Percentiles rank a stretch among this genome's conserved stretches.
Conservation (phyloP, 2,329 filamentous ascomycete genomes). For the Tolypocladium cylindrosporum region DNA sequence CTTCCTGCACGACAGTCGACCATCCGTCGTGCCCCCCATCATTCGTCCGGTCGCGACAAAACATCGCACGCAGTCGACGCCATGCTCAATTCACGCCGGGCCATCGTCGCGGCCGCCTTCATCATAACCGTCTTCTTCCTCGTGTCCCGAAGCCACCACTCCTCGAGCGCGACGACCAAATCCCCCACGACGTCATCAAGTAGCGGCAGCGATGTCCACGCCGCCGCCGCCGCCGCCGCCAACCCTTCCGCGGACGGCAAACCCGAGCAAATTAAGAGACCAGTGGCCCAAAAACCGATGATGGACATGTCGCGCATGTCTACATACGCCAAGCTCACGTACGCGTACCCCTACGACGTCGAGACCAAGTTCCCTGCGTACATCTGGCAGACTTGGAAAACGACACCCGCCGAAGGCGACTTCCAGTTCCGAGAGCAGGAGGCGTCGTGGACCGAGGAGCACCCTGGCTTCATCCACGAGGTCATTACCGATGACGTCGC, state of each 20-base stretch:
- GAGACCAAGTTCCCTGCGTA: constrained; percentile 87
- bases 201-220: constrained; percentile 10
- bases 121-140: constrained; percentile 60
- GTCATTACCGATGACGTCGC: constrained; percentile 90
- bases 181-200: not conserved
- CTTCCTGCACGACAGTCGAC: not conserved
- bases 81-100: constrained; percentile 75
- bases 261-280: constrained; percentile 8
- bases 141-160: constrained; percentile 49
- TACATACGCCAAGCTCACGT: constrained; percentile 71
- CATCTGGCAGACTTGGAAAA: constrained; percentile 99
- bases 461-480: constrained; percentile 91
- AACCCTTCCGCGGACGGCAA: not conserved
- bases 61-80: constrained; percentile 2
- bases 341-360: constrained; percentile 89
- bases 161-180: not conserved
- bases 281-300: constrained; percentile 48
- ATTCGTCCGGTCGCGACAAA: not conserved
- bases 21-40: not conserved
- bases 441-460: constrained; percentile 77
- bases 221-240: constrained; percentile 5
- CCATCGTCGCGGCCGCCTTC: constrained; percentile 59
- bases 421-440: constrained; percentile 79
- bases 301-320: constrained; percentile 63
- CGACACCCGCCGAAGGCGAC: constrained; percentile 62